A percentile compares a stretch with the other conserved stretches of the same genome.
Conservation (phyloP, 2,329 filamentous ascomycete genomes). For the Ceratocystis variospora region DNA sequence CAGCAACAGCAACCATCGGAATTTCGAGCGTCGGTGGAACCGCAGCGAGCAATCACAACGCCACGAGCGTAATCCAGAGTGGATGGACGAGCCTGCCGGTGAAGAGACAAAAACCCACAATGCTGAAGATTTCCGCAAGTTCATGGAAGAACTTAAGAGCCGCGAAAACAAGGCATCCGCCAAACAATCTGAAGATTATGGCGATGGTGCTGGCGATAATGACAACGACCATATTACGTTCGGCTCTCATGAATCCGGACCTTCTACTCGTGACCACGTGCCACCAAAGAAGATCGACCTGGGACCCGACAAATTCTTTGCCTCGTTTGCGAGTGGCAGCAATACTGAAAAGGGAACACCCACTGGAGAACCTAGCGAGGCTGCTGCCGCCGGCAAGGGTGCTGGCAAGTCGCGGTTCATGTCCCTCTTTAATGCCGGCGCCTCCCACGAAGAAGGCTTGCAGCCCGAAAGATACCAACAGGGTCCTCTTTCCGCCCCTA, state of each 20-base stretch:
- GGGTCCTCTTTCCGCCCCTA: constrained; percentile 15
- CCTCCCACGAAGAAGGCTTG: constrained; percentile 21
- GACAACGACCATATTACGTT: not conserved
- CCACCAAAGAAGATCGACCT: constrained; percentile 35
- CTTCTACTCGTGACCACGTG: constrained; percentile 16
- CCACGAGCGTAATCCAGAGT: constrained; percentile 73
- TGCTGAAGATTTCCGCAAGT: constrained; percentile 83
- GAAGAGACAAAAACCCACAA: constrained; percentile 61
- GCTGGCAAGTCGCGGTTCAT: constrained; percentile 60
- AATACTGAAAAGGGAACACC: constrained; percentile 38
- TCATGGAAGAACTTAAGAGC: constrained; percentile 79
- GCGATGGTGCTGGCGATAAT: constrained; percentile 28
- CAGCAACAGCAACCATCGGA: constrained; percentile 26
- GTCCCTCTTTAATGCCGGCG: constrained; percentile 52
- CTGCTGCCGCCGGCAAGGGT: constrained; percentile 26
- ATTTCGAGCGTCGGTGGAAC: constrained; percentile 40
- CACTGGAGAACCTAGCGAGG: constrained; percentile 34
- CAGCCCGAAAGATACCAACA: constrained; percentile 12
- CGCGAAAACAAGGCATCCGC: constrained; percentile 27
- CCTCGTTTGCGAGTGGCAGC: constrained; percentile 34
- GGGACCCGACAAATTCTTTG: constrained; percentile 67
- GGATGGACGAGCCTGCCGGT: constrained; percentile 64
- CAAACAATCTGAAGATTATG: constrained; percentile 15
- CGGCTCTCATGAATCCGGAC: not conserved
- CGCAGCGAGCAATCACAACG: constrained; percentile 41